These are phyloP conservation scores for Lipomyces yamanashiensis DNA, from an alignment of 805 yeast species.

Conservation along the genomic window DNA sequence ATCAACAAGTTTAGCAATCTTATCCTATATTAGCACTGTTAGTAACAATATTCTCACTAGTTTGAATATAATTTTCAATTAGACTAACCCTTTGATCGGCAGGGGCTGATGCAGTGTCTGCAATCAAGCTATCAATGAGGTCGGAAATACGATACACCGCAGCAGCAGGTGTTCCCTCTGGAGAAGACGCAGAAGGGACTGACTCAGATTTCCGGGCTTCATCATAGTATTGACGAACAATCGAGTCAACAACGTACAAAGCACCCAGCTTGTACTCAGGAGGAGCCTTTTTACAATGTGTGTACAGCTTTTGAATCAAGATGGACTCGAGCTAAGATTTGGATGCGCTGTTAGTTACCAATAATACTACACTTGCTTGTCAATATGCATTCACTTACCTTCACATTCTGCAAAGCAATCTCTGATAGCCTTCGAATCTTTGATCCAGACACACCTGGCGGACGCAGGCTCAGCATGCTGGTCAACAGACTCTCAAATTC, in stretches of 20 bases:
- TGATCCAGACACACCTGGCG: slow-evolving; percentile 95
- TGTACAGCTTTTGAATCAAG: slow-evolving; percentile 61
- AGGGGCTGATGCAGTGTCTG: slow-evolving; percentile 62
- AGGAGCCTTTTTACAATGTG: slow-evolving; percentile 73
- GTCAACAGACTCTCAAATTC: slow-evolving; percentile 37
- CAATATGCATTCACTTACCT: slow-evolving; percentile 36
- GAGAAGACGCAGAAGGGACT: slow-evolving; percentile 47
- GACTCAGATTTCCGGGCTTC: slow-evolving; percentile 61
- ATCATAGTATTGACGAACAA: slow-evolving; percentile 83
- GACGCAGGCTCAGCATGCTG: slow-evolving; percentile 42
- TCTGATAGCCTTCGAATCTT: slow-evolving; percentile 87
- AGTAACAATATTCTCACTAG: not conserved
- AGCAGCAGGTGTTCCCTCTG: slow-evolving; percentile 73
- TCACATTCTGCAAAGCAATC: slow-evolving; percentile 71
- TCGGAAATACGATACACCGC: slow-evolving; percentile 70
- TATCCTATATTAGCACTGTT: slow-evolving; percentile 49
- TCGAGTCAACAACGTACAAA: slow-evolving; percentile 88
- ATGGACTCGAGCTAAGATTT: slow-evolving; percentile 53
- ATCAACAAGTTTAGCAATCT: slow-evolving; percentile 80
- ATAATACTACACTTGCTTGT: not conserved
- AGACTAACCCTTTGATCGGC: slow-evolving; percentile 54
- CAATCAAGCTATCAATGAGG: slow-evolving; percentile 65
- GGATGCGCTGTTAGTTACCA: slow-evolving; percentile 9
- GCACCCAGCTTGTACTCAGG: slow-evolving; percentile 87
- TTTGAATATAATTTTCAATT: too few species aligned